Evolutionary conservation across 106 monocot genomes (phyloP).

Genomic region (Allium sativum): DNA sequence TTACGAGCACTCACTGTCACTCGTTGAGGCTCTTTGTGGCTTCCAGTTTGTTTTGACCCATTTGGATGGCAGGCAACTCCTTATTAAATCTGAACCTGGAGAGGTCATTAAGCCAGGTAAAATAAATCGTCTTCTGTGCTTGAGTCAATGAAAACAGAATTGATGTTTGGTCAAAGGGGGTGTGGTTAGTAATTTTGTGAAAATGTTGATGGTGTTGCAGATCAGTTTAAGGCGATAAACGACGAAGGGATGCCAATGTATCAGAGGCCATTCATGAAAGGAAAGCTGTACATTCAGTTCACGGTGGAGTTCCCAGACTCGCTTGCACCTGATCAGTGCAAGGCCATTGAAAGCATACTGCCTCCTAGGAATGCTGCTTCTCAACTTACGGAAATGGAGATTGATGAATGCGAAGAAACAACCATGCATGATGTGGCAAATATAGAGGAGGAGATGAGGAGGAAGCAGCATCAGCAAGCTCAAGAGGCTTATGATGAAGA

Average conservation of each 20-base stretch:
- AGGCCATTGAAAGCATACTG: slow-evolving; percentile 45
- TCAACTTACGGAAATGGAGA: slow-evolving; percentile 63
- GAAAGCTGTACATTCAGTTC: slow-evolving; percentile 90
- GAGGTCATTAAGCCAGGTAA: too few relatives aligned
- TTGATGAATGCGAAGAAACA: slow-evolving; percentile 44
- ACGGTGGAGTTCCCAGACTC: slow-evolving; percentile 78
- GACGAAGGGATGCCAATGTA: slow-evolving; percentile 82
- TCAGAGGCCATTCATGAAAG: slow-evolving; percentile 21
- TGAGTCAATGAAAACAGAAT: too few relatives aligned
- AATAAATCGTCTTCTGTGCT: too few relatives aligned
- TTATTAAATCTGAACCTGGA: too few relatives aligned
- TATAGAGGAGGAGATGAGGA: slow-evolving; percentile 73
- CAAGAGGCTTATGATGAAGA: slow-evolving; percentile 81
- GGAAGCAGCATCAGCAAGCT: slow-evolving; percentile 31
- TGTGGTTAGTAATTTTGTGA: too few relatives aligned
- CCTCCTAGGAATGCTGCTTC: slow-evolving; percentile 32
- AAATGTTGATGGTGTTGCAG: slow-evolving; percentile 12
- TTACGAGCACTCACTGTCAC: too few relatives aligned
- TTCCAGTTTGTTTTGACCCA: too few relatives aligned
- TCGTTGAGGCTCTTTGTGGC: too few relatives aligned
- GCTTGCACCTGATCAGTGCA: slow-evolving; percentile 45
- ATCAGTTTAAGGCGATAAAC: slow-evolving; percentile 83
- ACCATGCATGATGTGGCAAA: slow-evolving; percentile 58
- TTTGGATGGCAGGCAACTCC: too few relatives aligned
- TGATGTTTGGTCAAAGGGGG: too few relatives aligned